These are phyloP conservation scores for Populus pruinosa DNA, from an alignment of 345 rosid species.

Conservation along the genomic window DNA sequence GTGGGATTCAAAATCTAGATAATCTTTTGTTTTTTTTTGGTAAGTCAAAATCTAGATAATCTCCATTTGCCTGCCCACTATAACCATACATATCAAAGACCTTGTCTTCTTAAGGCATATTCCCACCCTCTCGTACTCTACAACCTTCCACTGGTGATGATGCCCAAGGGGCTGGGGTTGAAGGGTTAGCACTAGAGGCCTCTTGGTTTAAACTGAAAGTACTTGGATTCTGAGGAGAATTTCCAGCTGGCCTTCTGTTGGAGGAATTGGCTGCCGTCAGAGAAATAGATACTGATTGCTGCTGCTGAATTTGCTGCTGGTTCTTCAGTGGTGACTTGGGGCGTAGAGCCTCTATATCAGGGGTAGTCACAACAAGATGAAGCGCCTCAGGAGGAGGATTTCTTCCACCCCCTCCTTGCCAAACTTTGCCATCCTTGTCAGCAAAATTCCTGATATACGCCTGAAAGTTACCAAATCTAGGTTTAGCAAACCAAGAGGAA, in stretches of 20 bases:
- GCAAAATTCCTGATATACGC: conserved; percentile 63
- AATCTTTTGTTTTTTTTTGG: too few species aligned
- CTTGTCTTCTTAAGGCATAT: conserved; percentile 43
- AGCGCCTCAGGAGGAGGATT: conserved; percentile 93
- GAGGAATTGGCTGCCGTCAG: conserved; percentile 55
- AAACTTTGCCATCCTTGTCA: conserved; percentile 92
- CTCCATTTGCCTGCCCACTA: conserved; percentile 41
- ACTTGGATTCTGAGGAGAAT: conserved; percentile 66
- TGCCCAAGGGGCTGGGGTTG: conserved; percentile 58
- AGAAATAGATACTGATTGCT: conserved; percentile 59
- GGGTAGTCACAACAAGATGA: conserved; percentile 79
- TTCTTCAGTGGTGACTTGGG: conserved; percentile 98
- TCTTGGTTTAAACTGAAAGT: conserved; percentile 55
- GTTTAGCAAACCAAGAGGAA: neutral
- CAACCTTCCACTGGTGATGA: conserved; percentile 61
- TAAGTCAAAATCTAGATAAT: conserved; percentile 48
- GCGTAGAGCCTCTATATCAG: conserved; percentile 81
- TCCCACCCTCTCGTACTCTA: conserved; percentile 52
- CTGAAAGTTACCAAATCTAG: conserved; percentile 36
- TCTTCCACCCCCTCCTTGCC: conserved; percentile 99
- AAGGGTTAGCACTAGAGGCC: conserved; percentile 52
- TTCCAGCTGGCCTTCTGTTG: conserved; percentile 61
- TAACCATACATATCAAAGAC: conserved; percentile 49
- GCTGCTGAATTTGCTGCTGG: conserved; percentile 74
- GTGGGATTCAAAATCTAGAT: conserved; percentile 46